phyloP scores from a whole-genome alignment of 2,329 filamentous ascomycete species.

The Westerdykella ornata region DNA sequence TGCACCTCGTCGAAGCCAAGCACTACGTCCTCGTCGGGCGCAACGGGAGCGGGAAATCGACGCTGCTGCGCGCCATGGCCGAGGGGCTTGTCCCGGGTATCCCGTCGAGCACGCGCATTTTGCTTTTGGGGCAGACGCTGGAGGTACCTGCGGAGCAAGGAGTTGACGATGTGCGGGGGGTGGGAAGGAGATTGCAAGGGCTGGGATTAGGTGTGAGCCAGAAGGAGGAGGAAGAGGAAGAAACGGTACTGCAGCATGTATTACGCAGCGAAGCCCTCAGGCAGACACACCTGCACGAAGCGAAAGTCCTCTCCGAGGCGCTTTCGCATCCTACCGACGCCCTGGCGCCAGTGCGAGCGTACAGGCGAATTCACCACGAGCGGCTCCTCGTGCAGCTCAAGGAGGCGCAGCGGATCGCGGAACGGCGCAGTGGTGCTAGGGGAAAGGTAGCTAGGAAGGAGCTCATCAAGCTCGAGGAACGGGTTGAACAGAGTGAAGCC shows the following conservation, averaged over 20 bases:
- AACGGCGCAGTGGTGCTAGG: slow-evolving; percentile 65
- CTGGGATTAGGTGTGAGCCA: slow-evolving; percentile 53
- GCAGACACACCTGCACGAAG: slow-evolving; percentile 56
- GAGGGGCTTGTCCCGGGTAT: slow-evolving; percentile 69
- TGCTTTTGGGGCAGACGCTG: slow-evolving; percentile 33
- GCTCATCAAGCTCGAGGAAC: slow-evolving; percentile 61
- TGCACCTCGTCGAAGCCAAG: slow-evolving; percentile 65
- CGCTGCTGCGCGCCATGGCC: slow-evolving; percentile 66
- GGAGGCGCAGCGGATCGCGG: slow-evolving; percentile 65
- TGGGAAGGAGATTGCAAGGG: slow-evolving; percentile 51
- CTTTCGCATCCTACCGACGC: slow-evolving; percentile 53
- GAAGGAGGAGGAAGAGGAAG: slow-evolving; percentile 13
- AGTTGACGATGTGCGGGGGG: slow-evolving; percentile 19
- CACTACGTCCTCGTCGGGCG: slow-evolving; percentile 73
- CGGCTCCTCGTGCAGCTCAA: slow-evolving; percentile 59
- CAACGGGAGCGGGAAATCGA: slow-evolving; percentile 80
- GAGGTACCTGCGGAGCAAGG: slow-evolving; percentile 25
- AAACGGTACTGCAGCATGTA: slow-evolving; percentile 60
- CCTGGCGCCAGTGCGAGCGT: slow-evolving; percentile 52
- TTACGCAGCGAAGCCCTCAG: slow-evolving; percentile 47
- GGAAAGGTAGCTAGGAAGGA: slow-evolving; percentile 72
- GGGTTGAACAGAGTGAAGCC: slow-evolving; percentile 52
- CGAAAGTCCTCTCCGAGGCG: slow-evolving; percentile 54
- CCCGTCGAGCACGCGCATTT: slow-evolving; percentile 31
- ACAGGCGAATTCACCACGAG: slow-evolving; percentile 57